Percentiles rank a stretch among this genome's conserved stretches.
Evolutionary conservation across 192 early-diverging fungal species (phyloP).

Genomic region (Lunasporangiospora selenospora): DNA sequence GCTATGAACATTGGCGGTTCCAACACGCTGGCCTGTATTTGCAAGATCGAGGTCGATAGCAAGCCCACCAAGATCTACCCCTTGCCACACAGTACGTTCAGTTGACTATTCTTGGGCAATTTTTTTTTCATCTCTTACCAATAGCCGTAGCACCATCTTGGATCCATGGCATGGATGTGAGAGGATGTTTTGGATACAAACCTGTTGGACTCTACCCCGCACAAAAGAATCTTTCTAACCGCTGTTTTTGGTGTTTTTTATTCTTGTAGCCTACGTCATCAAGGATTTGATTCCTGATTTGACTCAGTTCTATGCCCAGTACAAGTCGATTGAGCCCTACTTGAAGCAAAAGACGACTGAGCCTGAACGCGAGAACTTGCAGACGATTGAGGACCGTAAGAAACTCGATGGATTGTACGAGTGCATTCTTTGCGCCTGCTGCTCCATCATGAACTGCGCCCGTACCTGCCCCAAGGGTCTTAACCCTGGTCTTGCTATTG

Average conservation of each 20-base stretch:
- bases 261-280: conserved; percentile 79
- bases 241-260: background rate
- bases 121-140: too few species aligned
- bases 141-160: too few species aligned
- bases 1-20: conserved; percentile 98
- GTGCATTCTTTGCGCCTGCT: conserved; percentile 98
- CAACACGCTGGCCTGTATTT: conserved; percentile 95
- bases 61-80: conserved; percentile 91
- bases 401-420: conserved; percentile 97
- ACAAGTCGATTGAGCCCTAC: conserved; percentile 96
- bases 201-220: too few species aligned
- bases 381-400: conserved; percentile 92
- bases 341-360: conserved; percentile 86
- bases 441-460: conserved; percentile 89
- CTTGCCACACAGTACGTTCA: conserved; percentile 84
- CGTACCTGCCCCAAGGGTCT: conserved; percentile 98
- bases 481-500: conserved; percentile 96
- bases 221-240: too few species aligned
- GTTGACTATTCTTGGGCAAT: background rate
- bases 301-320: conserved; percentile 98
- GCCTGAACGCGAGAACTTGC: conserved; percentile 85
- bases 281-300: conserved; percentile 98
- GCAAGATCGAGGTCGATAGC: conserved; percentile 79
- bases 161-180: too few species aligned
- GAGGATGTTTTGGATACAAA: too few species aligned